Evolutionary conservation across 139 green algal species (phyloP).

Genomic region (Picochlorum sp.): DNA sequence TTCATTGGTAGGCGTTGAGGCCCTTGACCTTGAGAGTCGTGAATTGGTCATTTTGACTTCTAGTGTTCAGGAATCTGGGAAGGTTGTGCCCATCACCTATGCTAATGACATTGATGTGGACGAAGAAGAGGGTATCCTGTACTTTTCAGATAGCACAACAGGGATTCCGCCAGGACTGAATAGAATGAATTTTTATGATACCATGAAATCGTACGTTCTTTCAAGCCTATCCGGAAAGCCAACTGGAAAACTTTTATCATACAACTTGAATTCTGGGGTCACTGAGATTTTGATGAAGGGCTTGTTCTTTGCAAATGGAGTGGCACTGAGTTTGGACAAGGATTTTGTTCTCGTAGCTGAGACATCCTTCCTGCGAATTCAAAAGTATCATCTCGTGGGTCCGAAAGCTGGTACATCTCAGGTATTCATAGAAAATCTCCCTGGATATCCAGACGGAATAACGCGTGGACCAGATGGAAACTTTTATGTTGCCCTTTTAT

Average conservation of each 20-base stretch:
- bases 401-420: conserved; percentile 24
- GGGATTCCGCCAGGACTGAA: conserved; percentile 10
- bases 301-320: conserved; percentile 67
- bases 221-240: conserved; percentile 18
- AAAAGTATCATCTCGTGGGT: conserved; percentile 51
- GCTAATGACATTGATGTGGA: conserved; percentile 14
- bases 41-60: conserved; percentile 8
- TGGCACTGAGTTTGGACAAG: conserved; percentile 51
- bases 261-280: conserved; percentile 33
- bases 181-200: conserved; percentile 28
- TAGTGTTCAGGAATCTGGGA: background rate
- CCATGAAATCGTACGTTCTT: conserved; percentile 14
- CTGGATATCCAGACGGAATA: conserved; percentile 13
- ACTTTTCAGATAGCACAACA: background rate
- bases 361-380: conserved; percentile 26
- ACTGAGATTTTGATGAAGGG: conserved; percentile 37
- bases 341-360: conserved; percentile 45
- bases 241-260: conserved; percentile 47
- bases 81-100: background rate
- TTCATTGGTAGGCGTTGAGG: background rate
- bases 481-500: background rate
- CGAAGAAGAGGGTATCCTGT: background rate
- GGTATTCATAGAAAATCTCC: conserved; percentile 2
- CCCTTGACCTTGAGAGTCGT: background rate
- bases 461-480: background rate